These are phyloP conservation scores for Blastobotrys niveus DNA, from an alignment of 1,139 yeast genomes.

Conservation along the genomic window DNA sequence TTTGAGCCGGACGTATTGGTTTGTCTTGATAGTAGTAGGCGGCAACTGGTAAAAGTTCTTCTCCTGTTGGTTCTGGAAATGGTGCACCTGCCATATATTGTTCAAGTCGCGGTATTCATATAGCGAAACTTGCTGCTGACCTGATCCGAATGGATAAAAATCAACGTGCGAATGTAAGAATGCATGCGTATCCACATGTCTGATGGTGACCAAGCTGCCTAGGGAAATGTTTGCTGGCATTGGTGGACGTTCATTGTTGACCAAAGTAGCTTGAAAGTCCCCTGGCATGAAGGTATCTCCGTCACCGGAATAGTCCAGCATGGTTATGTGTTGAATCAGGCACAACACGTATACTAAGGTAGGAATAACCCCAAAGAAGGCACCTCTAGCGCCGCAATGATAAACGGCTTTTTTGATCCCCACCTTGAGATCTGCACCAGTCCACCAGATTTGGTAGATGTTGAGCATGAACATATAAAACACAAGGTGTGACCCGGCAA, in stretches of 20 bases:
- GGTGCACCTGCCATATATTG: slow-evolving; percentile 66
- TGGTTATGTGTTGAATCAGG: slow-evolving; percentile 47
- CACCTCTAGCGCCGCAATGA: slow-evolving; percentile 33
- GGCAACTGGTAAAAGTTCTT: slow-evolving; percentile 14
- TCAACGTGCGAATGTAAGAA: slow-evolving; percentile 64
- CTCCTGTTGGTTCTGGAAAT: slow-evolving; percentile 14
- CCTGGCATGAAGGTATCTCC: slow-evolving; percentile 48
- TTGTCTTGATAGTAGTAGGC: slow-evolving; percentile 38
- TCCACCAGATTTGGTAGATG: slow-evolving; percentile 47
- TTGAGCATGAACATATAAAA: slow-evolving; percentile 46
- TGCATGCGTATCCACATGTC: slow-evolving; percentile 56
- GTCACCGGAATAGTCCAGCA: slow-evolving; percentile 45
- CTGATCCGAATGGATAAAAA: slow-evolving; percentile 49
- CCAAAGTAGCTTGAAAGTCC: slow-evolving; percentile 53
- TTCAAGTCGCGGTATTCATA: slow-evolving; percentile 48
- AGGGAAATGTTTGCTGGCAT: slow-evolving; percentile 49
- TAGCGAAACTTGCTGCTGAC: slow-evolving; percentile 64
- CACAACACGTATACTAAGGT: slow-evolving; percentile 43
- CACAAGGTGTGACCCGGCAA: slow-evolving; percentile 50
- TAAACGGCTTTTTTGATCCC: slow-evolving; percentile 26
- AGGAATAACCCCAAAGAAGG: slow-evolving; percentile 46
- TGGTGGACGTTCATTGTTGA: slow-evolving; percentile 39
- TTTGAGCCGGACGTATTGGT: slow-evolving; percentile 51
- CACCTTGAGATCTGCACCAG: slow-evolving; percentile 52
- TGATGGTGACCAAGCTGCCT: slow-evolving; percentile 62